Percentiles rank a stretch among this genome's conserved stretches.
phyloP scores from a whole-genome alignment of 2,329 filamentous ascomycete genomes.

The Pseudogymnoascus sp. region DNA sequence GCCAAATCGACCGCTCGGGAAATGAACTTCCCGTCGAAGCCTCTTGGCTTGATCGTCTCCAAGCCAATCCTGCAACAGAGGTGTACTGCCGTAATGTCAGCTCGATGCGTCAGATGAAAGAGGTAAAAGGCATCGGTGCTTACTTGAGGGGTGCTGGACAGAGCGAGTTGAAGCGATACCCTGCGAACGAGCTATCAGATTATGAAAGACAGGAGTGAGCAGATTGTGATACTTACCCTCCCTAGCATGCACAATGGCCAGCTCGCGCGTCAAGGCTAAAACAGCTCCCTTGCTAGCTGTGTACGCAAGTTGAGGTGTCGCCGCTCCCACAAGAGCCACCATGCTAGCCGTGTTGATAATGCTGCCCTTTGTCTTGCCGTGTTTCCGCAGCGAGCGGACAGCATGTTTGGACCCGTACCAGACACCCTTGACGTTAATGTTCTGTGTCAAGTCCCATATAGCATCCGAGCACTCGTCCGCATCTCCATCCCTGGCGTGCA shows the following conservation, averaged over 20 bases:
- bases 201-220: not conserved
- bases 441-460: conserved; percentile 70
- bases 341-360: conserved; percentile 71
- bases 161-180: conserved; percentile 65
- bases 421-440: conserved; percentile 72
- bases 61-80: conserved; percentile 69
- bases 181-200: conserved; percentile 19
- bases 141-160: conserved; percentile 65
- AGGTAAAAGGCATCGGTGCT: not conserved
- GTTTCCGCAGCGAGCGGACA: conserved; percentile 56
- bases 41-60: conserved; percentile 65
- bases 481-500: conserved; percentile 59
- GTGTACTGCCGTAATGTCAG: conserved; percentile 37
- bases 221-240: conserved; percentile 40
- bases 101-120: not conserved
- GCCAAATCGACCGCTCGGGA: conserved; percentile 67
- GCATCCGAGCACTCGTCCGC: conserved; percentile 63
- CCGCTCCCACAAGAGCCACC: conserved; percentile 62
- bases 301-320: conserved; percentile 67
- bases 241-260: conserved; percentile 66
- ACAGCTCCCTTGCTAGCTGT: conserved; percentile 72
- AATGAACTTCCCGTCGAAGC: conserved; percentile 66
- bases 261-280: conserved; percentile 63
- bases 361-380: conserved; percentile 58
- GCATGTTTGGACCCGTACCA: conserved; percentile 73